These are phyloP conservation scores for Cronartium quercuum DNA, from an alignment of 1,284 basidiomycete genomes.

Conservation along the genomic window DNA sequence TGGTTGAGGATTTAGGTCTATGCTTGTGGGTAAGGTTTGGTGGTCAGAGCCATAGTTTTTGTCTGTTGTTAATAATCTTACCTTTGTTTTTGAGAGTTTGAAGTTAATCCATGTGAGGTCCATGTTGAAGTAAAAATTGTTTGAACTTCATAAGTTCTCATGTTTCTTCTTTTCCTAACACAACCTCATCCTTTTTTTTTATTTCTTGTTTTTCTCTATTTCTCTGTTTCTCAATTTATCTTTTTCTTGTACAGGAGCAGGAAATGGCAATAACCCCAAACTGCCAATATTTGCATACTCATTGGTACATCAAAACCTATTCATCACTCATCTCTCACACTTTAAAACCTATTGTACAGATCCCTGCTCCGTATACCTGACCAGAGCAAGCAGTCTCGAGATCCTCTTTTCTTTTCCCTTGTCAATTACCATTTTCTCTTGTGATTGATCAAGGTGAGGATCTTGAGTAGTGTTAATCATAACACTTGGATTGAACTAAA, in stretches of 20 bases:
- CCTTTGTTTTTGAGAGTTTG: background rate
- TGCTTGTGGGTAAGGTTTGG: background rate
- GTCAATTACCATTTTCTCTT: no score
- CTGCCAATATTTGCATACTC: no score
- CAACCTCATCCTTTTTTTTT: background rate
- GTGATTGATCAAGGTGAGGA: no score
- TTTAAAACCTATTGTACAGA: no score
- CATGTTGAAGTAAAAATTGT: background rate
- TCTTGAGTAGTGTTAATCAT: no score
- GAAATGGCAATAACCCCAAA: no score
- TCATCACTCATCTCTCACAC: no score
- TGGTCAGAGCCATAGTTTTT: background rate
- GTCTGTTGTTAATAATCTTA: background rate
- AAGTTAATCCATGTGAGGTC: background rate
- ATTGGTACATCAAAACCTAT: no score
- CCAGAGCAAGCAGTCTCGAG: no score
- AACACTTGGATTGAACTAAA: no score
- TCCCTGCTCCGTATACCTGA: no score
- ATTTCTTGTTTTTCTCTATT: background rate
- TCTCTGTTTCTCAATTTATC: background rate
- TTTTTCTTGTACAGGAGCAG: background rate
- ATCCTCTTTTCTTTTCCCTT: no score
- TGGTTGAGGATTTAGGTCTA: background rate
- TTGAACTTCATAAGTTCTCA: background rate
- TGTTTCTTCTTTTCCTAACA: background rate